Base-by-base conservation (phyloP, 441 rosid species). In the Cnidoscolus chayamansa region DNA sequence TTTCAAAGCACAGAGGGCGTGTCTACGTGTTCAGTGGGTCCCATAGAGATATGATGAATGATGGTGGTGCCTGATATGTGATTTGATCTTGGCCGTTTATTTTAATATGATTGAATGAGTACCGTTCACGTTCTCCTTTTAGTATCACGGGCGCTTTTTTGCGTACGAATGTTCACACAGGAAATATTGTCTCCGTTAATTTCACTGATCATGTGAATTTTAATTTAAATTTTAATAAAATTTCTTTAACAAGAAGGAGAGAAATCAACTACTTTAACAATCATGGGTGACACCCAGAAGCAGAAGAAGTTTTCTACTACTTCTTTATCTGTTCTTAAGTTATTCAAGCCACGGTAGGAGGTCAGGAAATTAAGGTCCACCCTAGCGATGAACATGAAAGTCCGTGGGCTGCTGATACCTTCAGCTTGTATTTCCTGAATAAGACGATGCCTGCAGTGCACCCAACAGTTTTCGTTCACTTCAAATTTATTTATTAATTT, bases 101-200 rank as follows among this genome's bases (percentile, higher is more conserved):
- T 67, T 4, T 11, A 2, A 17, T 58, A 66, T 70, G 74, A 73
- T 72, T 57, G 66, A 71, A 71, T 80, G 80, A 78, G 76, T 72
- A 77, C 71, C 78, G 68, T 65, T 70, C 84, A 82, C 84, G 79
- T 82, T 78, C 80, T 47, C 66, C 65, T 43, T 25, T 49, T 25
- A 31, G 25, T 30, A 31, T 17, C 3, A 17, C 9, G 2, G 43
- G 0, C 2, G 17, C 31, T 32, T 5, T 72, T 16, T 63, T 72
- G 16, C 3, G 8, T 68, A 15, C 8, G 35, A 40, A 2, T 6
- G 51, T 30, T 30, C 37, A 10, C 56, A 63, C 69, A 40, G 19
- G 2, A 56, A 68, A 3, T 25, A 25, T 25, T 25, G 25, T 25
- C 25, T 25, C 25, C 25, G 25, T 25, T 25, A 25, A 25, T 25